A percentile compares a stretch with the other conserved stretches of the same genome.
These are phyloP conservation scores for Bifiguratus adelaidae DNA, from an alignment of 192 early-diverging fungal species.

Conservation along the genomic window DNA sequence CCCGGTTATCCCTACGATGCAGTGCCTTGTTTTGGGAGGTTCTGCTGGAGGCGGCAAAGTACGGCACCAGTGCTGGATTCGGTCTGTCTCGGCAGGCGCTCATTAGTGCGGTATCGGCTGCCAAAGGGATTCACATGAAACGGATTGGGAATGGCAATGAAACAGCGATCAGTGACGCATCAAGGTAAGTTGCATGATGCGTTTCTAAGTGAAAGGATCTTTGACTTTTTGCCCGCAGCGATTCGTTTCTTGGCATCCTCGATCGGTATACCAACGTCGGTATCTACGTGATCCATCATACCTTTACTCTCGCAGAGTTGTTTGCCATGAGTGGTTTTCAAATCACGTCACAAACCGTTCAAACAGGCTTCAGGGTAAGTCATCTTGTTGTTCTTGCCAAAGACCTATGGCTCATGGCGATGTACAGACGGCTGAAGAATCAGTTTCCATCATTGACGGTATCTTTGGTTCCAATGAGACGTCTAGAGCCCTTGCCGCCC, in stretches of 20 bases:
- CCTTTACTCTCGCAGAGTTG: slow-evolving; percentile 67
- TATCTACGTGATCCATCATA: slow-evolving; percentile 50
- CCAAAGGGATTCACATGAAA: slow-evolving; percentile 41
- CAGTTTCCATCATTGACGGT: slow-evolving; percentile 84
- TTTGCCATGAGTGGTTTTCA: slow-evolving; percentile 71
- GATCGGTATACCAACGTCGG: slow-evolving; percentile 53
- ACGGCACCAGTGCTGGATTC: slow-evolving; percentile 41
- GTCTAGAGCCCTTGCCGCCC: slow-evolving; percentile 71
- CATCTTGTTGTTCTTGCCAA: not conserved
- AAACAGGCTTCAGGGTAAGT: slow-evolving; percentile 44
- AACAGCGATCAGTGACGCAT: slow-evolving; percentile 12
- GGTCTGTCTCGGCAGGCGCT: slow-evolving; percentile 42
- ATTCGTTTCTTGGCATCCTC: slow-evolving; percentile 41
- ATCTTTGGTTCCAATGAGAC: slow-evolving; percentile 95
- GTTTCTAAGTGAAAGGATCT: slow-evolving; percentile 2
- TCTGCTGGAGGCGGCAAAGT: slow-evolving; percentile 47
- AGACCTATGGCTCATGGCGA: not conserved
- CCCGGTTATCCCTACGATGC: slow-evolving; percentile 47
- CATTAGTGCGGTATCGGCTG: slow-evolving; percentile 46
- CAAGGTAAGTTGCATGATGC: slow-evolving; percentile 9
- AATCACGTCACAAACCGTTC: slow-evolving; percentile 64
- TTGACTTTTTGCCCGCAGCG: slow-evolving; percentile 10
- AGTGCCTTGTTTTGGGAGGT: slow-evolving; percentile 47
- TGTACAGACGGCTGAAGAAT: slow-evolving; percentile 66
- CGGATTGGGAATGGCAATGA: slow-evolving; percentile 6